Conservation (phyloP, 2,329 filamentous ascomycete species). For the Diaporthe citriasiana region DNA sequence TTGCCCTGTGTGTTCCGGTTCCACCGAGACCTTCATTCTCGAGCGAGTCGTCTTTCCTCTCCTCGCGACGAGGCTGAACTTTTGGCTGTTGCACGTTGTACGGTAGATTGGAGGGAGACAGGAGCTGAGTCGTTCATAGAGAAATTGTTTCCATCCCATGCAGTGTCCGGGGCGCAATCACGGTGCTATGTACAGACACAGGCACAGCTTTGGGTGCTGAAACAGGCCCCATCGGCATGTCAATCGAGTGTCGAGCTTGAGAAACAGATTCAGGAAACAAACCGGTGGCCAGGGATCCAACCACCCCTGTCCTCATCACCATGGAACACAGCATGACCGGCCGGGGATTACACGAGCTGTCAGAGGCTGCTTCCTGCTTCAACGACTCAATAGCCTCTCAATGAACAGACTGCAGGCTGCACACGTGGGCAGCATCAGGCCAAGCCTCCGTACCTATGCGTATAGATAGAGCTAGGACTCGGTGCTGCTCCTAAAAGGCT, state of each 20-base stretch:
- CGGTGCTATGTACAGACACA: background rate
- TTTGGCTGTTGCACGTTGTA: background rate
- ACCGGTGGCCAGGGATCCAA: conserved; percentile 4
- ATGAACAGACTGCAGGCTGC: background rate
- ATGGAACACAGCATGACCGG: conserved; percentile 15
- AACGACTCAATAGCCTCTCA: background rate
- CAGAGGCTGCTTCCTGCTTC: conserved; percentile 10
- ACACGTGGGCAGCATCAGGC: conserved; percentile 8
- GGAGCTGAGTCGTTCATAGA: conserved; percentile 8
- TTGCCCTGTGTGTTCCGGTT: conserved; percentile 12
- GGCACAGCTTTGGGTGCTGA: conserved; percentile 27
- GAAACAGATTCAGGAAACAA: conserved; percentile 22
- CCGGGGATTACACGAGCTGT: conserved; percentile 30
- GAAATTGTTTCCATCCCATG: conserved; percentile 21
- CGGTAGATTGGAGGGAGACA: conserved; percentile 24
- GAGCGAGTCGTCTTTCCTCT: background rate
- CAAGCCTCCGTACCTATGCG: background rate
- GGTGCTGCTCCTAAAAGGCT: background rate
- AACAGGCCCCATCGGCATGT: conserved; percentile 29
- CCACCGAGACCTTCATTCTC: conserved; percentile 30
- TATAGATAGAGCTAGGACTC: background rate
- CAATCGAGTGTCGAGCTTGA: conserved; percentile 17
- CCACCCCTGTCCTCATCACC: conserved; percentile 16
- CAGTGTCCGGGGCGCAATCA: background rate
- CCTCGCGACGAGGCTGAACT: background rate